Evolutionary conservation across 1,284 basidiomycete species (phyloP), one percentile per base, ranked within the genome.

Genomic region (Cryptococcus jaspeensis): DNA sequence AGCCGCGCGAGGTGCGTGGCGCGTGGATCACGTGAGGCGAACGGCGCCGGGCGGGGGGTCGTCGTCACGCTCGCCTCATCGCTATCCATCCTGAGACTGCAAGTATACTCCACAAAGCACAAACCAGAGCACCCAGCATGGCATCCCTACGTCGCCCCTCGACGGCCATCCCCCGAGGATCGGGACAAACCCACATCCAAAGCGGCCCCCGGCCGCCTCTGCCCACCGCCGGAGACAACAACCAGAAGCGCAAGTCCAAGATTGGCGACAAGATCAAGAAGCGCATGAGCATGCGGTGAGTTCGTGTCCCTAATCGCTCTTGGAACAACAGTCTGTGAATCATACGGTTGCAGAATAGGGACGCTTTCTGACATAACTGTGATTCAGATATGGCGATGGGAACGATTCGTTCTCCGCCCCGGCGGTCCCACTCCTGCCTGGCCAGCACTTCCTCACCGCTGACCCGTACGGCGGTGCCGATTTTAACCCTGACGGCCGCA

Each of bases 201-300:
- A 42, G 37, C 41, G 50, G 42, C 6, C 46, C 55, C 23, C 55
- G 65, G 25, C 61, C 60, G 23, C 64, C 63, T 16, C 15, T 62
- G 40, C 63, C 69, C 3, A 37, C 16, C 37, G 59, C 59, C 18
- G 44, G 49, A 32, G 60, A 59, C 18, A 53, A 57, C 39, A 64
- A 63, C 41, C 58, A 56, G 36, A 68, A 71, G 16, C 60, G 74
- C 38, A 89, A 87, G 74, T 86, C 87, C 56, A 83, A 86, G 55
- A 87, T 94, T 55, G 90, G 90, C 74, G 92, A 93, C 82, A 90
- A 89, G 80, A 91, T 94, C 77, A 91, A 90, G 83, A 90, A 90
- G 78, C 87, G 92, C 63, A 87, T 93, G 85, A 92, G 90, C 16
- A 89, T 87, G 83, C 85, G 91, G 73, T 94, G 51, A 51, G 74